Percentiles rank a stretch among this genome's conserved stretches.
Evolutionary conservation across 306 rosid species (phyloP).

Genomic region (Alnus glutinosa): DNA sequence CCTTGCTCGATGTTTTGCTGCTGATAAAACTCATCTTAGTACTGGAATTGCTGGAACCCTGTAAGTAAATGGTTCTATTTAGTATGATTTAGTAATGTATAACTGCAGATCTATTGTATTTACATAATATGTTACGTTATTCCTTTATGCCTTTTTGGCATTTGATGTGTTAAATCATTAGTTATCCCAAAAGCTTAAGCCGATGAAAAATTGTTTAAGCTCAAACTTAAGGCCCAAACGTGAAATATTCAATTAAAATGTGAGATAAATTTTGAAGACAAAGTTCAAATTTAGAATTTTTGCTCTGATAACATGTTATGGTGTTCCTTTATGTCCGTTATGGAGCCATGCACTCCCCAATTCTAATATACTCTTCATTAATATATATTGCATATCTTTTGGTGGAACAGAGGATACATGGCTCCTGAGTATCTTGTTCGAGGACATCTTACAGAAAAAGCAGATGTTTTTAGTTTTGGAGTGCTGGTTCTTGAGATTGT

Average conservation of each 20-base stretch:
- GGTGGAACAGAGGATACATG: conserved; percentile 71
- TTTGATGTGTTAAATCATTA: too few relatives aligned
- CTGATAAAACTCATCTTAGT: conserved; percentile 76
- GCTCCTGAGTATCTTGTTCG: conserved; percentile 87
- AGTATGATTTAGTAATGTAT: not conserved
- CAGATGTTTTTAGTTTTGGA: conserved; percentile 81
- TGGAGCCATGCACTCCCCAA: too few relatives aligned
- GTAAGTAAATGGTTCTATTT: conserved; percentile 45
- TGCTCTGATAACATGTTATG: too few relatives aligned
- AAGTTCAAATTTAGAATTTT: too few relatives aligned
- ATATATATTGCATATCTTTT: not conserved
- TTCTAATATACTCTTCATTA: not conserved
- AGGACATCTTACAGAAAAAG: conserved; percentile 88
- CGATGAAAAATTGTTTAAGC: too few relatives aligned
- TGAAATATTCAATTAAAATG: too few relatives aligned
- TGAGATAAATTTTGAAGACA: too few relatives aligned
- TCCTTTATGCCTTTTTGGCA: too few relatives aligned
- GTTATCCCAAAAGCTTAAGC: too few relatives aligned
- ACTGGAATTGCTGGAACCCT: conserved; percentile 94
- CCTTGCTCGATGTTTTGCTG: conserved; percentile 76
- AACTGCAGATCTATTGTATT: not conserved
- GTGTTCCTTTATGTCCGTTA: too few relatives aligned
- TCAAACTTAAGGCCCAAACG: too few relatives aligned
- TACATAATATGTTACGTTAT: not conserved
- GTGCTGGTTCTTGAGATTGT: conserved; percentile 81